Evolutionary conservation across 768 basidiomycete genomes (phyloP).

Genomic region (Amanita jacksonii): DNA sequence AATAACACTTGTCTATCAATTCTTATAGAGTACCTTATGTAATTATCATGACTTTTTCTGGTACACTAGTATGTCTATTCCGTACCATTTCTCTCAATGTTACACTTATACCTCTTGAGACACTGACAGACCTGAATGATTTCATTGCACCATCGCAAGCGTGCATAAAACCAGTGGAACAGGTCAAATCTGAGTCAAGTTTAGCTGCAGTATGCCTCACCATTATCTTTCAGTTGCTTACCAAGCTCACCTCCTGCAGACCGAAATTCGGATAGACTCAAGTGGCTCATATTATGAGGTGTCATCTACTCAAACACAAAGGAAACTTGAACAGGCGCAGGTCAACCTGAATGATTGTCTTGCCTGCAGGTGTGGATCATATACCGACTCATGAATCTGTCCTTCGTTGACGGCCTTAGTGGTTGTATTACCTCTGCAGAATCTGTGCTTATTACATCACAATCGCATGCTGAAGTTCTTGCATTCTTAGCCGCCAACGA

Average conservation of each 20-base stretch:
- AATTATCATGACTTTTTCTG: slow-evolving; percentile 70
- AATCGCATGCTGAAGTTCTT: slow-evolving; percentile 90
- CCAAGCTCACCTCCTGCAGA: slow-evolving; percentile 36
- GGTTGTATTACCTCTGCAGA: slow-evolving; percentile 99
- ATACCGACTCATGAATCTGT: not conserved
- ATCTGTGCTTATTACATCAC: slow-evolving; percentile 91
- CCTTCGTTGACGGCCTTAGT: slow-evolving; percentile 29
- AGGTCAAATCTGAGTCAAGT: slow-evolving; percentile 30
- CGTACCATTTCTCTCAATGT: not conserved
- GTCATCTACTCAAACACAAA: slow-evolving; percentile 19
- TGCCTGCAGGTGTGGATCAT: slow-evolving; percentile 75
- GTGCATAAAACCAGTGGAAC: slow-evolving; percentile 90
- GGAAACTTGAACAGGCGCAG: slow-evolving; percentile 86
- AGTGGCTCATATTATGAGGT: slow-evolving; percentile 87
- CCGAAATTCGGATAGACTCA: slow-evolving; percentile 85
- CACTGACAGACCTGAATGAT: slow-evolving; percentile 87
- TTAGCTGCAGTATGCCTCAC: too few species aligned
- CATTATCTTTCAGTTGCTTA: too few species aligned
- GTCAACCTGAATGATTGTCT: slow-evolving; percentile 96
- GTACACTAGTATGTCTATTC: slow-evolving; percentile 54
- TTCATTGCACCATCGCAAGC: slow-evolving; percentile 95
- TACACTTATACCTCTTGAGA: slow-evolving; percentile 3
- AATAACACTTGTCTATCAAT: not conserved
- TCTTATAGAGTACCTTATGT: slow-evolving; percentile 1
- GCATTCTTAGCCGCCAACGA: slow-evolving; percentile 57